These are phyloP conservation scores for Cicer pinnatifidum DNA, from an alignment of 306 rosid species.

Conservation along the genomic window DNA sequence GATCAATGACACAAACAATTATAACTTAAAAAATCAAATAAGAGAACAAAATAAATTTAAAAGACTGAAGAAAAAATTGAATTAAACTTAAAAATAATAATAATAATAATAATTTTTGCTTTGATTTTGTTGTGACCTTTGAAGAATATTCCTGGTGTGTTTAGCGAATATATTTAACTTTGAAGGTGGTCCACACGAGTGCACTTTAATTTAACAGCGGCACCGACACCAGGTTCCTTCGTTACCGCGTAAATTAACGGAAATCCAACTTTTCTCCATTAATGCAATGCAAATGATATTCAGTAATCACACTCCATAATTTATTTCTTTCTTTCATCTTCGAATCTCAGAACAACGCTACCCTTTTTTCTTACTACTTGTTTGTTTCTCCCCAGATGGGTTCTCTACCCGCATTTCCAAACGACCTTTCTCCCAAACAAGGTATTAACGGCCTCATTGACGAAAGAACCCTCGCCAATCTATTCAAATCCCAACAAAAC, in stretches of 20 bases:
- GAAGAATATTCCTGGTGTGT: too few species aligned
- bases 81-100: too few species aligned
- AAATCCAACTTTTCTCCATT: neutral
- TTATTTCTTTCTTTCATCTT: neutral
- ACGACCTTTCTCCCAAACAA: constrained; percentile 30
- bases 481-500: constrained; percentile 85
- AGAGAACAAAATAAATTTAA: too few species aligned
- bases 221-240: constrained; percentile 30
- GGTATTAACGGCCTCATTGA: constrained; percentile 46
- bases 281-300: neutral
- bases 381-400: constrained; percentile 43
- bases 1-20: too few species aligned
- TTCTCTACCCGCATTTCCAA: constrained; percentile 48
- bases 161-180: too few species aligned
- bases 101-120: too few species aligned
- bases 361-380: neutral
- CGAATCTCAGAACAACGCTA: neutral
- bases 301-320: neutral
- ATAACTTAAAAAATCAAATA: too few species aligned
- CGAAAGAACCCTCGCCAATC: constrained; percentile 59
- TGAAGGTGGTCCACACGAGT: too few species aligned
- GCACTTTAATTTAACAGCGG: constrained; percentile 18
- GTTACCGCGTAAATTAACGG: constrained; percentile 46
- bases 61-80: too few species aligned
- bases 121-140: too few species aligned